A percentile compares a stretch with the other conserved stretches of the same genome.
Conservation (phyloP, 139 green algal genomes). For the Choricystis sp. region DNA sequence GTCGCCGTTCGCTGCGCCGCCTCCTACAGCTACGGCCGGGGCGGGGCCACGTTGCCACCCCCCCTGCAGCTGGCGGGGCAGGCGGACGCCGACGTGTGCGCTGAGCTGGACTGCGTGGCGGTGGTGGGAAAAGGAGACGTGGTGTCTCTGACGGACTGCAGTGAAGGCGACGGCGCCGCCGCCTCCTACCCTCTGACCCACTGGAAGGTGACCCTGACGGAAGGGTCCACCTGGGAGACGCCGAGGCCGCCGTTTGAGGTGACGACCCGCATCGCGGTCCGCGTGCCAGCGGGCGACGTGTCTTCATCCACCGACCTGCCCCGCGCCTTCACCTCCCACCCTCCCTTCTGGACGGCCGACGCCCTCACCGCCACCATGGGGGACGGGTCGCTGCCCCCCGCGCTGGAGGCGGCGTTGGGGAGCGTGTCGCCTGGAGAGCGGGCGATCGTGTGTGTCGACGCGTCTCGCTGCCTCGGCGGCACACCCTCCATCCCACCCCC, state of each 20-base stretch:
- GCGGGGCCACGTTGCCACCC: no score
- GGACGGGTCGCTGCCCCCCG: conserved; percentile 6
- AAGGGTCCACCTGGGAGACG: conserved; percentile 52
- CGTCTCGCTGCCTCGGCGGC: conserved; percentile 1
- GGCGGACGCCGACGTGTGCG: no score
- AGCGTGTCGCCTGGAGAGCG: conserved; percentile 12
- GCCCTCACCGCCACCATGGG: conserved; percentile 4
- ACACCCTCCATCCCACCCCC: conserved; percentile 11
- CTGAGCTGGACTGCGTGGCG: neutral
- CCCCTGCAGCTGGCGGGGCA: neutral
- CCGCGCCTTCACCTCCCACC: no score
- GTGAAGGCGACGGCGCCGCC: neutral
- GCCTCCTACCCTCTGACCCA: neutral
- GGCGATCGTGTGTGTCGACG: conserved; percentile 3
- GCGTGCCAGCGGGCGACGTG: neutral
- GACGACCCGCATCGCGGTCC: neutral
- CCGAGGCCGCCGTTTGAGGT: conserved; percentile 60
- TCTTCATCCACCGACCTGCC: conserved; percentile 4
- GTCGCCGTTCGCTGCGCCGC: neutral
- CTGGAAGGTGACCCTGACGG: conserved; percentile 22
- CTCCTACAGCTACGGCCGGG: neutral
- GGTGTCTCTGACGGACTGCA: neutral
- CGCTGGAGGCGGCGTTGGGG: conserved; percentile 8
- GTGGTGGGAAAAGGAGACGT: neutral
- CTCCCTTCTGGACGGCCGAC: no score